A percentile compares a stretch with the other conserved stretches of the same genome.
Evolutionary conservation across 2,329 filamentous ascomycete genomes (phyloP).

Genomic region (Botrytis galanthina): DNA sequence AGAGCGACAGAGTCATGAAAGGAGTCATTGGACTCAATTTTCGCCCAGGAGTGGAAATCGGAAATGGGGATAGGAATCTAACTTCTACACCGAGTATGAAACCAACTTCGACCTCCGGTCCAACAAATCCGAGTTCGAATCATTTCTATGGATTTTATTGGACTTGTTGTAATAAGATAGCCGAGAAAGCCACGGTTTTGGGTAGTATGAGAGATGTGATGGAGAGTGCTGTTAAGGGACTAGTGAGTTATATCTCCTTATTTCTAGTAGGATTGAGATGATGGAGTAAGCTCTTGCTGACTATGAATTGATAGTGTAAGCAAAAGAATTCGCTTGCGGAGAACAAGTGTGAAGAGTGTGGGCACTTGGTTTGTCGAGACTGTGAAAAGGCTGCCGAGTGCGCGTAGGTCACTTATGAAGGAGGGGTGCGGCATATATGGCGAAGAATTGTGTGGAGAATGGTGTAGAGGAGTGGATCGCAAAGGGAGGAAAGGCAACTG

Average conservation of each 20-base stretch:
- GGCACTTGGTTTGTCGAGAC: neutral
- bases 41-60: neutral
- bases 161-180: constrained; percentile 1
- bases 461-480: neutral
- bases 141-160: constrained; percentile 10
- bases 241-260: neutral
- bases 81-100: neutral
- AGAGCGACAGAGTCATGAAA: neutral
- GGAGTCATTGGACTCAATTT: neutral
- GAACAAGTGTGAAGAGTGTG: constrained; percentile 12
- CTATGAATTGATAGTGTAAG: neutral
- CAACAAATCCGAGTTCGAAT: neutral
- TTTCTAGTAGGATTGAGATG: neutral
- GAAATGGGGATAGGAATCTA: neutral
- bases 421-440: too few species aligned
- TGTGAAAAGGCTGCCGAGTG: constrained; percentile 10
- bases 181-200: neutral
- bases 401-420: accelerated
- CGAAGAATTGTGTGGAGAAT: neutral
- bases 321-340: neutral
- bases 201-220: neutral
- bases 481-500: neutral
- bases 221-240: neutral
- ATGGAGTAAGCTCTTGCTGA: neutral
- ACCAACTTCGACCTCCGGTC: neutral